A percentile compares a stretch with the other conserved stretches of the same genome.
These are phyloP conservation scores for Prunus dulcis DNA, from an alignment of 306 rosid genomes.

Conservation along the genomic window DNA sequence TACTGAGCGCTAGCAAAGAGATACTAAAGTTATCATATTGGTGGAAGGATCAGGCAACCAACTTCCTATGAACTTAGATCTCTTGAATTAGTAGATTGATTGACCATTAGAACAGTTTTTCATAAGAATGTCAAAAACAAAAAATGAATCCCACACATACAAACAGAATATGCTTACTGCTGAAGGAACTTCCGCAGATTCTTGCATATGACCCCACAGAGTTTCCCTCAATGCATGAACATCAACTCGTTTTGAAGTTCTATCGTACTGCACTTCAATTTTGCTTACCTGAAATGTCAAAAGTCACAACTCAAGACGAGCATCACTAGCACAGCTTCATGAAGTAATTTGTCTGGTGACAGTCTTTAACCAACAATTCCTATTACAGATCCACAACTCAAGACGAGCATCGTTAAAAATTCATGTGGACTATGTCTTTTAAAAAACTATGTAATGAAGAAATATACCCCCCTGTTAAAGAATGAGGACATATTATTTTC, in stretches of 20 bases:
- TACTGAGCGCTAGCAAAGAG: background rate
- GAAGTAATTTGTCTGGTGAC: background rate
- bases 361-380: background rate
- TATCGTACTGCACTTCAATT: conserved; percentile 22
- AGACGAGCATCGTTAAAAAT: background rate
- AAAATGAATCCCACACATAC: background rate
- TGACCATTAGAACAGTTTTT: background rate
- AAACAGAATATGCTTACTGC: conserved; percentile 7
- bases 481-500: background rate
- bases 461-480: background rate
- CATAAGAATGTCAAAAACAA: background rate
- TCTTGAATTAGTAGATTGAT: background rate
- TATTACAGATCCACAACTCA: background rate
- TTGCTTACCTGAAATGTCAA: conserved; percentile 19
- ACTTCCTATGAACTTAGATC: background rate
- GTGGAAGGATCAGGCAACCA: background rate
- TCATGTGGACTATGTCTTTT: background rate
- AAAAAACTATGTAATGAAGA: background rate
- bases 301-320: background rate
- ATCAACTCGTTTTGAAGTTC: conserved; percentile 27
- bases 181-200: conserved; percentile 2
- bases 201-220: conserved; percentile 24
- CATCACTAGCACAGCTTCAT: background rate
- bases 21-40: background rate
- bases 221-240: conserved; percentile 23